Evolutionary conservation across 345 rosid genomes (phyloP).

Genomic region (Brassica carinata): DNA sequence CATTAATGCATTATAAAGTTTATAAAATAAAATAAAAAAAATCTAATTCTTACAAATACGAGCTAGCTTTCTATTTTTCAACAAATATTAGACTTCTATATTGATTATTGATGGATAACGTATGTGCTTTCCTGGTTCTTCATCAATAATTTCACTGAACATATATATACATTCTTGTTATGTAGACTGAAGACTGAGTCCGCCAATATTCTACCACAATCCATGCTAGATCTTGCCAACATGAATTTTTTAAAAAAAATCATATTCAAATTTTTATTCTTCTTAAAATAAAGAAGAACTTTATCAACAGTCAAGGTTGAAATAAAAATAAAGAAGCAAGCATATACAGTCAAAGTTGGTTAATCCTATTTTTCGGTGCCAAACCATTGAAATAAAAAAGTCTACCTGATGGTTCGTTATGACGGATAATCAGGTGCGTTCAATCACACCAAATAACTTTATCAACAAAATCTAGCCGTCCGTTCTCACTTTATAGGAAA

Average conservation of each 20-base stretch:
- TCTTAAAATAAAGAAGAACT: too few relatives aligned
- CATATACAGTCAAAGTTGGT: neutral
- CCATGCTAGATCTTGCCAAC: neutral
- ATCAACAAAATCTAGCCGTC: constrained; percentile 29
- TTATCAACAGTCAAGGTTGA: too few relatives aligned
- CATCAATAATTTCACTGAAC: neutral
- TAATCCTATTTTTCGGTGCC: neutral
- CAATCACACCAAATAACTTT: neutral
- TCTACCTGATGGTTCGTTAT: constrained; percentile 1
- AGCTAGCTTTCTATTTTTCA: too few relatives aligned
- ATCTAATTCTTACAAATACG: too few relatives aligned
- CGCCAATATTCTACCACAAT: neutral
- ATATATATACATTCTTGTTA: neutral
- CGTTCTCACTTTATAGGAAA: neutral
- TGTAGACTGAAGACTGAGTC: too few relatives aligned
- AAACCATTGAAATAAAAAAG: neutral
- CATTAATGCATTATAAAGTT: neutral
- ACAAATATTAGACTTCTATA: too few relatives aligned
- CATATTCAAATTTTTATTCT: neutral
- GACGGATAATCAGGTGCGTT: neutral
- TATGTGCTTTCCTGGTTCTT: neutral
- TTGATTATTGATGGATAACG: too few relatives aligned
- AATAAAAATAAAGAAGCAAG: neutral
- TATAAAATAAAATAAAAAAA: neutral
- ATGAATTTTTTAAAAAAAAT: neutral